These are phyloP conservation scores for Neopestalotiopsis clavispora DNA, from an alignment of 2,329 filamentous ascomycete genomes.

Conservation along the genomic window DNA sequence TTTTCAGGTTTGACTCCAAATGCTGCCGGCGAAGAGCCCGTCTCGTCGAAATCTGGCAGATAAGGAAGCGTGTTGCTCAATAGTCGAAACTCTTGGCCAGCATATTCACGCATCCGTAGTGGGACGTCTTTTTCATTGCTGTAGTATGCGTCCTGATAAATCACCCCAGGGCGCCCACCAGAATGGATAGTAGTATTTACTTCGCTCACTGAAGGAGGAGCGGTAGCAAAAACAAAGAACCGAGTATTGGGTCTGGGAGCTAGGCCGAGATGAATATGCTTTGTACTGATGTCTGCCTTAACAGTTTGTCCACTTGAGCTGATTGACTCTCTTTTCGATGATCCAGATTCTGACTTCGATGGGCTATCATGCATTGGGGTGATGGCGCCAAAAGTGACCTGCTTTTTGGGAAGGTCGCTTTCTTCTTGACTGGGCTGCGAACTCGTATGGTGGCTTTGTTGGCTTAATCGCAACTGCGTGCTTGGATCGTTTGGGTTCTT, in stretches of 20 bases:
- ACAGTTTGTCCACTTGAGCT: slow-evolving; percentile 24
- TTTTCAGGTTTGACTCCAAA: slow-evolving; percentile 56
- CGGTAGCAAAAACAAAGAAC: slow-evolving; percentile 36
- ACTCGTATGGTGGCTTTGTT: slow-evolving; percentile 66
- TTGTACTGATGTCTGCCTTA: slow-evolving; percentile 17
- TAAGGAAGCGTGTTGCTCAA: slow-evolving; percentile 77
- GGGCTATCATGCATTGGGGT: slow-evolving; percentile 18
- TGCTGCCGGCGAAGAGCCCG: slow-evolving; percentile 59
- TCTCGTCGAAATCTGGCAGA: slow-evolving; percentile 77
- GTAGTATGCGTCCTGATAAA: slow-evolving; percentile 88
- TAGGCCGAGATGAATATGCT: slow-evolving; percentile 29
- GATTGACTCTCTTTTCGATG: slow-evolving; percentile 22
- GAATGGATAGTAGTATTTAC: slow-evolving; percentile 62
- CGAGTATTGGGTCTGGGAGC: slow-evolving; percentile 26
- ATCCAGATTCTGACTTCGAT: slow-evolving; percentile 19
- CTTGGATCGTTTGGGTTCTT: slow-evolving; percentile 74
- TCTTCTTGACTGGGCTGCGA: slow-evolving; percentile 55
- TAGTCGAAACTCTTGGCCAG: slow-evolving; percentile 82
- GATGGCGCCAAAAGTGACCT: slow-evolving; percentile 39
- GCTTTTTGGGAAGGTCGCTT: slow-evolving; percentile 33
- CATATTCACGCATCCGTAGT: slow-evolving; percentile 78
- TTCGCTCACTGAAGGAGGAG: slow-evolving; percentile 42
- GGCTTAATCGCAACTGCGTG: slow-evolving; percentile 69
- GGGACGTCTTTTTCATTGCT: slow-evolving; percentile 85
- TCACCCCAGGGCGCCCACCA: slow-evolving; percentile 65